Evolutionary conservation across 2,329 filamentous ascomycete genomes (phyloP), one percentile per base, ranked within the genome.

Genomic region (Fusarium bulbicola): DNA sequence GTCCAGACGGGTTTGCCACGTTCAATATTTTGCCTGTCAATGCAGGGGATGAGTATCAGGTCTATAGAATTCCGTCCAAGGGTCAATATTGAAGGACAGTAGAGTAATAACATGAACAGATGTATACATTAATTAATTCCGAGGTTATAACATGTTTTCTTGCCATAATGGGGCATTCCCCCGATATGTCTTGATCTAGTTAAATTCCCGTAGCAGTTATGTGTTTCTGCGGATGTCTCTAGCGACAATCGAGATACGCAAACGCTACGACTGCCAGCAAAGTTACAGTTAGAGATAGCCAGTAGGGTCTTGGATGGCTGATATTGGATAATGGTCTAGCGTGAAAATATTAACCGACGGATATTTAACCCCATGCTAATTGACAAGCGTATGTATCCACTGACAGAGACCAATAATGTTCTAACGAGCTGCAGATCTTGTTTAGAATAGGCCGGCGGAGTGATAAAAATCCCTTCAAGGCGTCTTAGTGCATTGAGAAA

Each of bases 1-100:
- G 76, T 16, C 76, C 77, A 3, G 80, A 81, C 50, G 80, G 79
- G 0, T 81, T 79, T 40, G 78, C 63, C 2, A 77, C 76, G 11
- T 79, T 77, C 32, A 80, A 79, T 20, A 74, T 81, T 20, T 49
- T 81, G 1, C 79, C 80, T 5, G 68, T 80, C 0, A 68, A 65
- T 39, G 68, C 43, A 0, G 79, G 77, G 1, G 79, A 81, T 40
- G 79, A 81, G 65, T 81, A 80, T 40, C 79, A 72, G 14, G 73
- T 81, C 13, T 81, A 78, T 40, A 66, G 79, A 2, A 62, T 80
- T 11, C 12, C 64, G 7, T 7, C 28, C 9, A 34, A 34, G 18
- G 16, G 16, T 26, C 8, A 18, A 18, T 57, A 56, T 21, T 39
- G 10, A 3, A 21, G 6, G 10, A 18, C 20, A 16, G 24, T 18